These are phyloP conservation scores for Puccinia coronata DNA, from an alignment of 1,284 basidiomycete genomes.

Conservation along the genomic window DNA sequence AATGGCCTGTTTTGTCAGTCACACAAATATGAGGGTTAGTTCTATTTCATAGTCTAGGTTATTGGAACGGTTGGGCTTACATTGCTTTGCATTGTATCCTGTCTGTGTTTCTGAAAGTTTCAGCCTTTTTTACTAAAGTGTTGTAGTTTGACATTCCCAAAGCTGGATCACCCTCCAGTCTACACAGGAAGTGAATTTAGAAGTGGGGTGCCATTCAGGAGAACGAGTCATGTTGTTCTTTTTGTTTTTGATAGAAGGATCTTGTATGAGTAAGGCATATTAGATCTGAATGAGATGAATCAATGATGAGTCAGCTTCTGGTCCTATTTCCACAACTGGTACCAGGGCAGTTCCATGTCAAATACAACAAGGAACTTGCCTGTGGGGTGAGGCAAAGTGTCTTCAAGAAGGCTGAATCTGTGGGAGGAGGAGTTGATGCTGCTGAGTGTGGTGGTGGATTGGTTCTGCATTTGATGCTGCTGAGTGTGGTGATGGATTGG, in stretches of 20 bases:
- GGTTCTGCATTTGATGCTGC: too few relatives aligned
- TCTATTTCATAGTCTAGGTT: too few relatives aligned
- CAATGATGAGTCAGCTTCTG: background rate
- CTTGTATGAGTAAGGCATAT: slow-evolving; percentile 7
- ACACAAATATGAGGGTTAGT: too few relatives aligned
- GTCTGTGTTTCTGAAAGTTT: too few relatives aligned
- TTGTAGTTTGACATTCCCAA: slow-evolving; percentile 18
- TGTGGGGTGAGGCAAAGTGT: background rate
- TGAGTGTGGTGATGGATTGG: background rate
- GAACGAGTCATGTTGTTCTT: too few relatives aligned
- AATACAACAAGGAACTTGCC: slow-evolving; percentile 20
- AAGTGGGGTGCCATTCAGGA: background rate
- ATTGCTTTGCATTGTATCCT: too few relatives aligned
- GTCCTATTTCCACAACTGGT: background rate
- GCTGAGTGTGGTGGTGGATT: too few relatives aligned
- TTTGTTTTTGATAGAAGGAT: too few relatives aligned
- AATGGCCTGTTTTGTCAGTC: too few relatives aligned
- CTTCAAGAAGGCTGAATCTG: slow-evolving; percentile 7
- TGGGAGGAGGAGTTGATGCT: background rate
- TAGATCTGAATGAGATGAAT: background rate
- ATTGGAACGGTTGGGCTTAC: too few relatives aligned
- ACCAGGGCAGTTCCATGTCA: background rate
- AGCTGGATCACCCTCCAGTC: slow-evolving; percentile 28
- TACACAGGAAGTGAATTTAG: background rate
- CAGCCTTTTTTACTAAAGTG: slow-evolving; percentile 1